phyloP scores from a whole-genome alignment of 345 rosid genomes.

The Alliaria petiolata region DNA sequence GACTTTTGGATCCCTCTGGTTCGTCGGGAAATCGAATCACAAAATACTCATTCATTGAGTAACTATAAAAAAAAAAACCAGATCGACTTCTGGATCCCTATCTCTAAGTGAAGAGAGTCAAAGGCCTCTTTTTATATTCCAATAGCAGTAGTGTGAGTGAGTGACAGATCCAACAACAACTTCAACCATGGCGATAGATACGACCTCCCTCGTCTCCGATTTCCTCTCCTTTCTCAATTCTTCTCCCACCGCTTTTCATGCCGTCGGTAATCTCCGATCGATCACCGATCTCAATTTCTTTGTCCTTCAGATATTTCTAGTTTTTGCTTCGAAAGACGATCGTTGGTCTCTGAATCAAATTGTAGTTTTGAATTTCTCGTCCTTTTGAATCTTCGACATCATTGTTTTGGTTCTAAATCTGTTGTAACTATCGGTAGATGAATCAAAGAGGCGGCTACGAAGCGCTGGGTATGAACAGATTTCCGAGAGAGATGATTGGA shows the following conservation, averaged over 20 bases:
- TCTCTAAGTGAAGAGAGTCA: no score
- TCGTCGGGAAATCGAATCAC: no score
- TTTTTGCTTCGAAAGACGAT: no score
- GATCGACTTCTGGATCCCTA: no score
- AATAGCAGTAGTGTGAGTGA: background rate
- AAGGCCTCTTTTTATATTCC: no score
- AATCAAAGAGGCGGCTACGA: conserved; percentile 65
- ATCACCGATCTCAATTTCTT: background rate
- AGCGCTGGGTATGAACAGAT: conserved; percentile 71
- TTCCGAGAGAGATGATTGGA: conserved; percentile 84
- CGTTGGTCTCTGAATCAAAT: no score
- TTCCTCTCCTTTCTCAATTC: conserved; percentile 78
- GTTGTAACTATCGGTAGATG: conserved; percentile 42
- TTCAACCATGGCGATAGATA: conserved; percentile 22
- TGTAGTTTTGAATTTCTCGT: no score
- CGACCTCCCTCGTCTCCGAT: conserved; percentile 46
- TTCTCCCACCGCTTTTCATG: conserved; percentile 98
- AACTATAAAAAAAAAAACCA: no score
- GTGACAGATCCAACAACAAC: conserved; percentile 15
- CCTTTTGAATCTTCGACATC: background rate
- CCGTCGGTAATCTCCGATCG: conserved; percentile 59
- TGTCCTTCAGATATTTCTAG: background rate
- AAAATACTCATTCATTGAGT: no score
- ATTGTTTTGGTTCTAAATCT: background rate
- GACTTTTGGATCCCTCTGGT: no score